Evolutionary conservation across 2,329 filamentous ascomycete species (phyloP), one percentile per base, ranked within the genome.

Genomic region (Fusarium dimerum): DNA sequence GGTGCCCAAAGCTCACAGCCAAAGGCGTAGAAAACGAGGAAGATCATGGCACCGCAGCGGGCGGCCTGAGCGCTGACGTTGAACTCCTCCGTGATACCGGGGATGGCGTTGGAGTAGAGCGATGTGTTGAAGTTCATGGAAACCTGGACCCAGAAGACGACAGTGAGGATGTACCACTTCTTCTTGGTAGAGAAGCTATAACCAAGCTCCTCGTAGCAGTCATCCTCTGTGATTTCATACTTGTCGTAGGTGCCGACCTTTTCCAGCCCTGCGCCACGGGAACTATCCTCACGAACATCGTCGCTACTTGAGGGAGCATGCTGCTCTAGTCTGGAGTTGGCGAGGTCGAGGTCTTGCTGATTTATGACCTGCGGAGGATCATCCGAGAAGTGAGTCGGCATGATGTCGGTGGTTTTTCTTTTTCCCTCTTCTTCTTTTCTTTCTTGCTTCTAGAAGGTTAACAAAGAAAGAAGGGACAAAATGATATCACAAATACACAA

Each of bases 1-100:
- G 90, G 90, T 0, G 90, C 90, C 90, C 90, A 94, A 0, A 93
- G 79, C 70, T 94, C 90, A 68, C 90, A 94, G 36, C 90, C 90
- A 67, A 94, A 92, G 38, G 89, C 90, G 68, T 95, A 94, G 2
- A 86, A 71, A 46, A 94, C 80, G 39, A 95, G 73, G 73, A 93
- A 94, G 56, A 92, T 83, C 73, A 89, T 87, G 53, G 89, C 88
- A 67, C 90, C 90, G 51, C 83, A 81, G 49, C 89, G 83, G 5
- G 86, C 89, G 5, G 81, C 84, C 68, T 90, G 87, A 29, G 75
- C 74, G 55, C 84, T 87, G 55, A 93, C 85, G 43, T 73, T 60
- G 59, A 89, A 94, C 55, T 91, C 80, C 17, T 85, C 75, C 0
- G 81, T 76, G 46, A 91, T 89, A 20, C 87, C 86, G 1, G 68